A percentile compares a stretch with the other conserved stretches of the same genome.
Evolutionary conservation across 2,329 filamentous ascomycete genomes (phyloP).

Genomic region (Trichoderma polysporum): DNA sequence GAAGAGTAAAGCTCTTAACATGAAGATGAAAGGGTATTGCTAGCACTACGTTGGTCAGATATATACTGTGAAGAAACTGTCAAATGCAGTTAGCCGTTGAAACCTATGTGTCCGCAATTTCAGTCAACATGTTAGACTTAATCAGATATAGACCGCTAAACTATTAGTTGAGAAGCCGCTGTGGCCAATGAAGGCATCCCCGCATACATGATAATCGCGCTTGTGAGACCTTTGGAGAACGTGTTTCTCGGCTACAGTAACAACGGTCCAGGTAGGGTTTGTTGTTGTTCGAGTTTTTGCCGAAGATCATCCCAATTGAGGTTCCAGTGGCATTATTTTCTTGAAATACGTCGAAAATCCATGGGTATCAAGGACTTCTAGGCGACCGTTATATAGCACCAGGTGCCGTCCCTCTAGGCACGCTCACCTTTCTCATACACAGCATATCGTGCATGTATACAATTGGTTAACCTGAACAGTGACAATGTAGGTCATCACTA

Average conservation of each 20-base stretch:
- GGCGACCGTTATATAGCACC: background rate
- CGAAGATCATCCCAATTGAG: background rate
- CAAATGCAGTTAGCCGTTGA: background rate
- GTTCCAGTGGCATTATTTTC: background rate
- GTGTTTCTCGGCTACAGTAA: background rate
- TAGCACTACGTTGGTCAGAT: background rate
- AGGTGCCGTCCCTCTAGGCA: background rate
- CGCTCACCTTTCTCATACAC: background rate
- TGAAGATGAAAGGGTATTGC: no score
- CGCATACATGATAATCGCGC: background rate
- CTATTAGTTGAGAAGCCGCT: background rate
- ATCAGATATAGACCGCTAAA: background rate
- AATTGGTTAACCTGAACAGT: background rate
- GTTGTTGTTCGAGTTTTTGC: background rate
- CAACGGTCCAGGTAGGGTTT: background rate
- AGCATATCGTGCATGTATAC: background rate
- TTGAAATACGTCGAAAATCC: background rate
- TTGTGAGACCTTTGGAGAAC: background rate
- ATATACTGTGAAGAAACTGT: background rate
- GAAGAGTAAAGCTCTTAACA: no score
- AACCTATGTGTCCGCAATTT: background rate
- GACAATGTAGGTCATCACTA: background rate
- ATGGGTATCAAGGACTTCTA: background rate
- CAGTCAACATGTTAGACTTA: background rate
- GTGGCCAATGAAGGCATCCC: no score